Conservation (phyloP, 805 yeast species). For the Saccharomyces eubayanus region DNA sequence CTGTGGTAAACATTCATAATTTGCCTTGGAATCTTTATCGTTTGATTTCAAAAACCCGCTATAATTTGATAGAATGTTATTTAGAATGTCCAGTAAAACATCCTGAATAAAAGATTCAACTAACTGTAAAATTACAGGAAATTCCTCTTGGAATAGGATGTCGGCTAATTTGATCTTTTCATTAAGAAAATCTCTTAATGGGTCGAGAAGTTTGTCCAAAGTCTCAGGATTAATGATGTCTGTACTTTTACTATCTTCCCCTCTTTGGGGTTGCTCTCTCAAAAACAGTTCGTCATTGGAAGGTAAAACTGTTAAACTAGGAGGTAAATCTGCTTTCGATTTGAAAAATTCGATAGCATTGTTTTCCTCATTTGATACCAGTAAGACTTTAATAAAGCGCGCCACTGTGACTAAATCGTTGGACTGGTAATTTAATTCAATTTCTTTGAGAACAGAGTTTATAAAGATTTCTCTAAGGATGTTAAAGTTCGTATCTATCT, state of each 20-base stretch:
- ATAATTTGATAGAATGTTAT: neutral
- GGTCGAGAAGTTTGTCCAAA: constrained; percentile 19
- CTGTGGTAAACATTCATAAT: constrained; percentile 21
- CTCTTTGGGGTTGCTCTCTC: neutral
- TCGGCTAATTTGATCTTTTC: constrained; percentile 33
- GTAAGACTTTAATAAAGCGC: constrained; percentile 27
- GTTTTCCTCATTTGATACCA: constrained; percentile 34
- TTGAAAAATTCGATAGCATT: constrained; percentile 35
- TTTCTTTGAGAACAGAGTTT: constrained; percentile 59
- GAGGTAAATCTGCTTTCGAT: constrained; percentile 22
- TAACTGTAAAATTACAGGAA: constrained; percentile 34
- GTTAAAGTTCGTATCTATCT: constrained; percentile 15
- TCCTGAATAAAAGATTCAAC: constrained; percentile 35
- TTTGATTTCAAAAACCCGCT: constrained; percentile 16
- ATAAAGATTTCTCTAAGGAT: constrained; percentile 51
- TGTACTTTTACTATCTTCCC: neutral
- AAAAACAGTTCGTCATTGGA: neutral
- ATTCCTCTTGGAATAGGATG: constrained; percentile 31
- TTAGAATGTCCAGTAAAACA: constrained; percentile 25
- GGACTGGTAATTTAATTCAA: constrained; percentile 48
- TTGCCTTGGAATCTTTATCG: constrained; percentile 10
- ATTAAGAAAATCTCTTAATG: constrained; percentile 29
- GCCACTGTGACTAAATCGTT: constrained; percentile 36
- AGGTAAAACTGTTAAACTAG: neutral
- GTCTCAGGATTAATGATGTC: constrained; percentile 9